Evolutionary conservation across 768 basidiomycete genomes (phyloP), one percentile per base, ranked within the genome.

Genomic region (Suillus subalutaceus): DNA sequence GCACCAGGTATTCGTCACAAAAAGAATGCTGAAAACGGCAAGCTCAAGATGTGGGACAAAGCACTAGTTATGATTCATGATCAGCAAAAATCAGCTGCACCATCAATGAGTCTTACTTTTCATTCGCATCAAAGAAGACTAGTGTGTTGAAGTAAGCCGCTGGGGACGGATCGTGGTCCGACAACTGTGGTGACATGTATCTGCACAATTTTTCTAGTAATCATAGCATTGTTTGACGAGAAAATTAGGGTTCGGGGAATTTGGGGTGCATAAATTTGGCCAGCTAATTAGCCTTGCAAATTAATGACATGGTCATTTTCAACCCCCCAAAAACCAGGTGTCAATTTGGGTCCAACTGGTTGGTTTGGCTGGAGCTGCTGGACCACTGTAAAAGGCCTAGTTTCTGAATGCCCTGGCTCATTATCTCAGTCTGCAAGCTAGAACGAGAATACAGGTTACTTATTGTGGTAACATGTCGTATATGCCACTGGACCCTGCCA

Each of bases 401-500:
- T 32, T 32, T 32, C 32, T 5, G 32, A 32, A 32, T 32, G 32
- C 32, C 32, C 32, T 32, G 32, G 32, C 32, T 32, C 32, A 32
- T 32, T 32, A 32, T 26, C 3, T 32, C 32, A 32, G 4, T 32
- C 32, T 5, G 32, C 32, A 32, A 32, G 32, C 32, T 32, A 32
- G 32, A 32, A 32, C 32, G 4, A 32, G 32, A 32, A 32, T 26
- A 26, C 32, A 32, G 32, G 32, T 32, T 32, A 32, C 32, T 32
- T 32, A 32, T 32, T 32, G 32, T 32, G 32, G 32, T n/a, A n/a
- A n/a, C 71, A 92, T 99, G 70, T 97, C 97, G 0, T 99, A 99
- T 81, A 83, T 99, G 23, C 96, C 97, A 30, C 88, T 99, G 78
- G 97, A 99, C 80, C 97, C 97, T 2, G 92, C 90, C 26, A 97